A percentile compares a stretch with the other conserved stretches of the same genome.
phyloP scores from a whole-genome alignment of 177 flowering plant species.

The Telopea speciosissima region DNA sequence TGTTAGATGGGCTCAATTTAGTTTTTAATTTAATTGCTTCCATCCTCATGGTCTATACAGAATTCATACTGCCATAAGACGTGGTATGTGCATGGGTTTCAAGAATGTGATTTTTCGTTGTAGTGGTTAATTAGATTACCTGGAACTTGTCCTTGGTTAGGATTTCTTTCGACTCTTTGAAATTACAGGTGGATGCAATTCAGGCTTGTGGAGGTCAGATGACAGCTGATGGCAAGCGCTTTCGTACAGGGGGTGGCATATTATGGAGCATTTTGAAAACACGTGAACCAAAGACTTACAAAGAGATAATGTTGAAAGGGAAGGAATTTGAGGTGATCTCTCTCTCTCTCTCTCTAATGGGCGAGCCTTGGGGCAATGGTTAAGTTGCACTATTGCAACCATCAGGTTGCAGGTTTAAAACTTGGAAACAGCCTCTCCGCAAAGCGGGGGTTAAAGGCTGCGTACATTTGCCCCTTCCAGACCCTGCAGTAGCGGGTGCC shows the following conservation, averaged over 20 bases:
- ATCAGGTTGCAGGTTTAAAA: too few species aligned
- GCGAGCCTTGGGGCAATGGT: too few species aligned
- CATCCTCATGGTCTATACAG: background rate
- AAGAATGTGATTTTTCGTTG: background rate
- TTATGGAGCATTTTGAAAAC: conserved; percentile 83
- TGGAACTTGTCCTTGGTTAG: background rate
- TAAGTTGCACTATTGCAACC: too few species aligned
- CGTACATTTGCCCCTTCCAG: too few species aligned
- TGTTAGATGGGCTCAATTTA: too few species aligned
- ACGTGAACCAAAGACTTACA: conserved; percentile 74
- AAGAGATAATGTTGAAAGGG: conserved; percentile 78
- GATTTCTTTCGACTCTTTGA: conserved; percentile 1
- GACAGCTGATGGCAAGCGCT: conserved; percentile 76
- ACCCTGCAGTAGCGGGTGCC: too few species aligned
- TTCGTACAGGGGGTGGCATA: conserved; percentile 75
- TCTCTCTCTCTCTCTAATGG: too few species aligned
- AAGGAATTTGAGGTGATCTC: conserved; percentile 74
- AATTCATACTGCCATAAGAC: background rate
- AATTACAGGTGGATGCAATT: conserved; percentile 79
- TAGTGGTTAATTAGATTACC: background rate
- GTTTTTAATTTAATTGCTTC: background rate
- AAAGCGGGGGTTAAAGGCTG: too few species aligned
- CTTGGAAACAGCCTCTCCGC: too few species aligned
- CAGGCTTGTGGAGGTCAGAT: conserved; percentile 94
- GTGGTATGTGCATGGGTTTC: background rate